Percentiles rank a stretch among this genome's conserved stretches.
Evolutionary conservation across 2,329 filamentous ascomycete species (phyloP).

Genomic region (Pestalotiopsis sp.): DNA sequence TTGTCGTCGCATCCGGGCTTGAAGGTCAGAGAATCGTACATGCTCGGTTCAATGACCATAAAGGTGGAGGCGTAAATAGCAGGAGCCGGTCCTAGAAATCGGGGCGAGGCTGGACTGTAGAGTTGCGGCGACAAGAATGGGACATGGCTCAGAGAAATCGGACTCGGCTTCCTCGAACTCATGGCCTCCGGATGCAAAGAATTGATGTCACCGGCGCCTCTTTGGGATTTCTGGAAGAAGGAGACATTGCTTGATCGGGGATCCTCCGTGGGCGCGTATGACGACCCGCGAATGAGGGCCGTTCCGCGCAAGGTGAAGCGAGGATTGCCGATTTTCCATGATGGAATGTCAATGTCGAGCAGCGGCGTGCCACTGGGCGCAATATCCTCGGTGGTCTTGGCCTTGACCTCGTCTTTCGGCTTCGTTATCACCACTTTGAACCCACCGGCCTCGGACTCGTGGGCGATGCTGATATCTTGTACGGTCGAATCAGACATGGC

Average conservation of each 20-base stretch:
- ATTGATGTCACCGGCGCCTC: constrained; percentile 32
- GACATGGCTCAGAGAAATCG: constrained; percentile 39
- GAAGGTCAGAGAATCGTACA: constrained; percentile 81
- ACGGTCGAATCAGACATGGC: constrained; percentile 79
- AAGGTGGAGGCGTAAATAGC: constrained; percentile 53
- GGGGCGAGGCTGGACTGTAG: constrained; percentile 36
- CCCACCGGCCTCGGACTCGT: constrained; percentile 64
- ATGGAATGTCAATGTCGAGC: constrained; percentile 78
- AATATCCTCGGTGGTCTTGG: constrained; percentile 65
- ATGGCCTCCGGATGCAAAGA: constrained; percentile 31
- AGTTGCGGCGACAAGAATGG: constrained; percentile 30
- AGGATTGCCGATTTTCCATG: constrained; percentile 81
- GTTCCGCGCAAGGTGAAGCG: constrained; percentile 78
- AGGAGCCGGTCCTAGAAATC: constrained; percentile 42
- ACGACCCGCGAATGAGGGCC: constrained; percentile 78
- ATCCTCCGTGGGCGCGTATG: constrained; percentile 76
- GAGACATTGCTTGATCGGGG: constrained; percentile 65
- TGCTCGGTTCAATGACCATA: constrained; percentile 66
- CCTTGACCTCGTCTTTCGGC: constrained; percentile 59
- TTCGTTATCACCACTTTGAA: constrained; percentile 83
- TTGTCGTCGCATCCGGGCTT: constrained; percentile 79
- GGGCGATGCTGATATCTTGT: constrained; percentile 60
- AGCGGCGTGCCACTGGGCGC: constrained; percentile 49
- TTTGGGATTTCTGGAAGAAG: constrained; percentile 39
- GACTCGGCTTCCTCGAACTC: constrained; percentile 38